Evolutionary conservation across 2,329 filamentous ascomycete genomes (phyloP).

Genomic region (Colletotrichum musae): DNA sequence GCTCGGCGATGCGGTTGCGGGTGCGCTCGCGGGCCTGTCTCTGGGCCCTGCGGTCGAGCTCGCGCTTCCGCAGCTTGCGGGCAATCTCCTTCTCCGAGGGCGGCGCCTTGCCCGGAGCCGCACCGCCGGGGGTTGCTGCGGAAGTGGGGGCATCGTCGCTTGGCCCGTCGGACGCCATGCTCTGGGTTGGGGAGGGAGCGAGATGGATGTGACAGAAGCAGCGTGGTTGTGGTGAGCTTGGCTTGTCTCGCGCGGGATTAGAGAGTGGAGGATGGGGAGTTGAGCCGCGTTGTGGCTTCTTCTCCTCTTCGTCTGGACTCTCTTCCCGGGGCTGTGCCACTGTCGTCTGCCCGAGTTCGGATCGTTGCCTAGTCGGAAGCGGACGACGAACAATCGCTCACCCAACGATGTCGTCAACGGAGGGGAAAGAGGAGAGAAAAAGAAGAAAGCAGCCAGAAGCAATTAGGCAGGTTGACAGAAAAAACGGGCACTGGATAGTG

Average conservation of each 20-base stretch:
- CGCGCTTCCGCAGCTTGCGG: slow-evolving; percentile 48
- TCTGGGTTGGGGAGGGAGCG: not conserved
- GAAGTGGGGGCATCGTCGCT: slow-evolving; percentile 19
- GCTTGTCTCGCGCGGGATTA: no score
- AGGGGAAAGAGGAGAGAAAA: not conserved
- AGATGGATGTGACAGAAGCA: not conserved
- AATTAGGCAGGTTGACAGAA: not conserved
- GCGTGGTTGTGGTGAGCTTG: not conserved
- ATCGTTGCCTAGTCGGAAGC: not conserved
- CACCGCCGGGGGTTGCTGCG: slow-evolving; percentile 9
- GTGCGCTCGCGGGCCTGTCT: slow-evolving; percentile 50
- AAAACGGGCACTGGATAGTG: slow-evolving; percentile 10
- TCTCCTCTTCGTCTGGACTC: no score
- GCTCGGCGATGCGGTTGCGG: slow-evolving; percentile 49
- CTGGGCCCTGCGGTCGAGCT: slow-evolving; percentile 51
- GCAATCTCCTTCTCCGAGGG: slow-evolving; percentile 39
- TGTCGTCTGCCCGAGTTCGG: not conserved
- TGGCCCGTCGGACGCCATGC: slow-evolving; percentile 21
- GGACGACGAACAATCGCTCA: not conserved
- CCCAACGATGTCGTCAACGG: not conserved
- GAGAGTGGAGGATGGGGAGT: no score
- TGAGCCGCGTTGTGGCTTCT: no score
- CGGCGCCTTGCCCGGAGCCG: slow-evolving; percentile 18
- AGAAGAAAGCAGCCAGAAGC: no score
- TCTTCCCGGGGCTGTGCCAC: not conserved